Base-by-base conservation (phyloP, 2,329 filamentous ascomycete genomes). In the Arthroderma sp. region DNA sequence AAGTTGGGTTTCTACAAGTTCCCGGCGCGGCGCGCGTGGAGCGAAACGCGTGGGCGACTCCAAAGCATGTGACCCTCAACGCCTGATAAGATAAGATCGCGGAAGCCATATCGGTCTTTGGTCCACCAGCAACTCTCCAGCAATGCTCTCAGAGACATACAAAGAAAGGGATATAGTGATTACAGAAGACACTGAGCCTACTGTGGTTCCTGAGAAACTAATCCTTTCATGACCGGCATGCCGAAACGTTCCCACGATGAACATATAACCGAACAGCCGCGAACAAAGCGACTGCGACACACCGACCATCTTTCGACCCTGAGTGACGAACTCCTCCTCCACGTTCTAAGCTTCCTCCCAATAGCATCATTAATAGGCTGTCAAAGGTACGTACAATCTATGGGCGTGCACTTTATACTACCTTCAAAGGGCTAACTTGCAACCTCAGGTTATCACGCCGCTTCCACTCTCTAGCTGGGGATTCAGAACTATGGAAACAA, bases 401-500 rank as follows among this genome's bases (percentile, higher is more conserved):
- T 22, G 9, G 15, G 2, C 11, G 30, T 38, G 37, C 40, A n/a
- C n/a, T 9, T 6, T n/a, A 29, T 7, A 6, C 4, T 28, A 34
- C 29, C 38, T 31, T 43, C 42, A 29, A 27, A 5, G 11, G 36
- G 30, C 40, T 42, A 32, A 3, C 40, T 31, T 15, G 4, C 39
- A 43, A 32, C 1, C 4, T 28, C 38, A 63, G 56, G 43, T 37
- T 63, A n/a, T 95, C 86, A 1, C 77, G 68, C 44, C 85, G 83
- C 47, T 83, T 94, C 57, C 72, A 79, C 53, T 71, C 71, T 34
- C 73, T 96, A 11, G 75, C 85, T 5, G 73, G 75, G 44, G 91
- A 96, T 61, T 82, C 83, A 0, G 86, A 95, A 59, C 68, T 96
- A 46, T 98, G 91, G 91, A 91, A 89, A 61, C 74, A 75, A 9